Evolutionary conservation across 805 yeast genomes (phyloP), one percentile per base, ranked within the genome.

Genomic region (Nakazawaea pomicola): DNA sequence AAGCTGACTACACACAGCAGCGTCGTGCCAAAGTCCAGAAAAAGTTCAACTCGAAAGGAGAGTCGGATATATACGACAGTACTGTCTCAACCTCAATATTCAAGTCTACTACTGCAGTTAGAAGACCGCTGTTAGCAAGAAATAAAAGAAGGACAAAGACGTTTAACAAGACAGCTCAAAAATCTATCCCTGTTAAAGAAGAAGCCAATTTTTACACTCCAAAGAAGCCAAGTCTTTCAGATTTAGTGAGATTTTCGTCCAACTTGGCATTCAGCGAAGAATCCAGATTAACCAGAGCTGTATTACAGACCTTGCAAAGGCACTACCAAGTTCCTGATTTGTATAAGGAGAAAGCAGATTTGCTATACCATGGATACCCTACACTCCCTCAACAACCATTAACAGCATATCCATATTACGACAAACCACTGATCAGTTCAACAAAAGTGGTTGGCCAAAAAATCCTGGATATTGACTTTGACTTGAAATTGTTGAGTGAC

Each of bases 311-410:
- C 6, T 27, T 40, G 15, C 14, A 34, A 4, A n/a, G 23, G 16
- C 20, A 16, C n/a, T 40, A 34, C 17, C 43, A 40, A 34, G 36
- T 40, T 6, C 43, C 43, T 6, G 43, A 40, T 16, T 40, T 34
- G 31, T 40, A 34, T 33, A 33, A 8, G 7, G 35, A 17, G n/a
- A 20, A 29, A 15, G 29, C 18, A 16, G 39, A 34, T 24, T 16
- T 34, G 11, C 29, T 29, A 19, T 31, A 29, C 20, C 19, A 19
- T 7, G 39, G 39, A 10, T 4, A 9, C 6, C 18, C 14, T 25
- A 17, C 7, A 4, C 31, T 41, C 16, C 15, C 36, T 5, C 33
- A 24, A 20, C 40, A 41, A 30, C 33, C 33, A 14, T n/a, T 36
- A 11, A 31, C 44, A 20, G 6, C 36, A 3, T 41, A 36, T 29